Base-by-base conservation (phyloP, 148 eudicot species). In the Polygonum maritimum region DNA sequence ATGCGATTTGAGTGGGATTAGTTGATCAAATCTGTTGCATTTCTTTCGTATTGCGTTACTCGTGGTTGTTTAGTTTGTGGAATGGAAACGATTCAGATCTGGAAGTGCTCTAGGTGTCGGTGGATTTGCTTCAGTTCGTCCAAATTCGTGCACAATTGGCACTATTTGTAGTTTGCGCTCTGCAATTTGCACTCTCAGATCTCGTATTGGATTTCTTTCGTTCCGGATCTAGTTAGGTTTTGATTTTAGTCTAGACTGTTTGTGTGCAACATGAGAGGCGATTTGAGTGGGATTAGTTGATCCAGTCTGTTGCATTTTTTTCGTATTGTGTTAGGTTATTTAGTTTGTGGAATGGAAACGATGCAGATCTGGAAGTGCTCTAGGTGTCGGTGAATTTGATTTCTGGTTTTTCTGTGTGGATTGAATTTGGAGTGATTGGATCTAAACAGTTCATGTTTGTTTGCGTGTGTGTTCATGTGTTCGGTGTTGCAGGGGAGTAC, bases 401-500 rank as follows among this genome's bases (percentile, higher is more conserved):
- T 63, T 15, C 18, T 10, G 70, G 16, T 77, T 76, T 39, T 52
- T 77, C 73, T 9, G 14, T 48, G 38, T 54, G 21, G 48, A 69
- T 69, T 58, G 49, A 48, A 41, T 48, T 69, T 80, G 48, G 26
- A 75, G 31, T 39, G 55, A 72, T 75, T 78, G 76, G 85, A 82
- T 77, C 67, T 82, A 75, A 15, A 38, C 49, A 71, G 73, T 79
- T 38, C 52, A 39, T 60, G 40, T 54, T 54, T 54, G 60, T 49
- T n/a, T 49, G 55, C 15, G 55, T 54, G 21, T 62, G 38, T 62
- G 10, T 55, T 39, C n/a, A 54, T 36, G 41, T 51, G 69, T 26
- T 55, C 33, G 71, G 7, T 44, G 49, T 83, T 75, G 65, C 90
- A 88, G 98, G 86, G 8, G 98, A 93, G 72, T 93, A 88, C 82